Percentiles rank a stretch among this genome's conserved stretches.
Evolutionary conservation across 192 early-diverging fungal genomes (phyloP).

Genomic region (Linnemannia schmuckeri): DNA sequence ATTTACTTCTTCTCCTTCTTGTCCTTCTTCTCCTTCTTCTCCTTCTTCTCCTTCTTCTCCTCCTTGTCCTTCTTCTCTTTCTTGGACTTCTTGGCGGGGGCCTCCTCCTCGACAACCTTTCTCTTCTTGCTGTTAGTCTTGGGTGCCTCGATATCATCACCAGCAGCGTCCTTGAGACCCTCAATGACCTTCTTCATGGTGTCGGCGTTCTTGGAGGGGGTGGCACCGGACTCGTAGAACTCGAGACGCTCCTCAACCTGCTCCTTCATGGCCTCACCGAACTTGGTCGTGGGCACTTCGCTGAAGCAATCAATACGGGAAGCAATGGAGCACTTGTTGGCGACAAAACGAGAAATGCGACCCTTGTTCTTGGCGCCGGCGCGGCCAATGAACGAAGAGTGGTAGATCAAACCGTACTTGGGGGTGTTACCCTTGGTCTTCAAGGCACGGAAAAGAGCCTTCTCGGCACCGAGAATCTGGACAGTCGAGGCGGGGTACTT

Average conservation of each 20-base stretch:
- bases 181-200: slow-evolving; percentile 91
- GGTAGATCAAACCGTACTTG: slow-evolving; percentile 98
- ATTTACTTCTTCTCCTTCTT: slow-evolving; percentile 46
- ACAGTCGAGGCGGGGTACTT: slow-evolving; percentile 98
- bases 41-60: slow-evolving; percentile 68
- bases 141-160: slow-evolving; percentile 57
- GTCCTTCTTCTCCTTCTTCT: slow-evolving; percentile 69
- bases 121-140: slow-evolving; percentile 65
- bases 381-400: slow-evolving; percentile 95
- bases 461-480: slow-evolving; percentile 98
- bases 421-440: slow-evolving; percentile 98
- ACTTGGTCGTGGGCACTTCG: slow-evolving; percentile 87
- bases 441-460: slow-evolving; percentile 97
- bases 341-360: slow-evolving; percentile 96
- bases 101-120: slow-evolving; percentile 65
- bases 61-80: slow-evolving; percentile 73
- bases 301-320: slow-evolving; percentile 97
- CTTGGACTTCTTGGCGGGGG: slow-evolving; percentile 62
- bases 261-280: slow-evolving; percentile 91
- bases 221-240: slow-evolving; percentile 93
- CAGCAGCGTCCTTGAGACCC: slow-evolving; percentile 75
- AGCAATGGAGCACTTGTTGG: slow-evolving; percentile 98
- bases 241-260: slow-evolving; percentile 97
- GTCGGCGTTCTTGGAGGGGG: slow-evolving; percentile 92
- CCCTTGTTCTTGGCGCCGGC: slow-evolving; percentile 99